Evolutionary conservation across 2,329 filamentous ascomycete genomes (phyloP), one percentile per base, ranked within the genome.

Genomic region (Beauveria sp.): DNA sequence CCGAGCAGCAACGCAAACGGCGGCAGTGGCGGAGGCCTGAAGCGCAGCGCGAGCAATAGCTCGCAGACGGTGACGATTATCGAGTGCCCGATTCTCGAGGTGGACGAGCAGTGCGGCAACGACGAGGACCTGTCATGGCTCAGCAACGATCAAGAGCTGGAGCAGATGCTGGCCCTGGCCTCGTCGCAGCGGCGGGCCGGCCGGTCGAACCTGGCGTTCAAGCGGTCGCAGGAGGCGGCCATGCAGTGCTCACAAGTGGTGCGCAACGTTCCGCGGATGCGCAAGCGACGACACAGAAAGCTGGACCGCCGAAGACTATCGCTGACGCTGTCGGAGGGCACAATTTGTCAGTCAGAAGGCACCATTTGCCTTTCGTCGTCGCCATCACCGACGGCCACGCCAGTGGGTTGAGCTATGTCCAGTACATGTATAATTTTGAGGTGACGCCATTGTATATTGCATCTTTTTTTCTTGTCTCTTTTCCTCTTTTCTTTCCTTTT

Each of bases 81-180:
- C 49, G 40, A 51, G 16, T 57, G 57, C 22, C 51, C 50, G n/a
- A 51, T 56, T 40, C 57, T 70, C 3, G 67, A 72, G 45, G 70
- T 67, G 5, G 70, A 72, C 22, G 70, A 72, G 52, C 70, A 66
- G 49, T 67, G 64, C 54, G 70, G 70, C 46, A 65, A 66, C 0
- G 68, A 40, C 51, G 51, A 69, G 10, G 67, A 70, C 43, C 64
- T 68, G 34, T 60, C 65, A 16, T 72, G 69, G 69, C 60, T 71
- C 30, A 65, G 66, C 4, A 51, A 50, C 16, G 54, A 63, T 22
- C 40, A 28, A 16, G 53, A 56, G 34, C 30, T 47, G 38, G 58
- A 56, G 38, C 40, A 53, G 24, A 54, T 54, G 28, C 18, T 61
- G 40, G 49, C 58, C 45, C 34, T 53, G 40, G 18, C 58, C 18